Evolutionary conservation across 768 basidiomycete genomes (phyloP).

Genomic region (Nidularia sp.): DNA sequence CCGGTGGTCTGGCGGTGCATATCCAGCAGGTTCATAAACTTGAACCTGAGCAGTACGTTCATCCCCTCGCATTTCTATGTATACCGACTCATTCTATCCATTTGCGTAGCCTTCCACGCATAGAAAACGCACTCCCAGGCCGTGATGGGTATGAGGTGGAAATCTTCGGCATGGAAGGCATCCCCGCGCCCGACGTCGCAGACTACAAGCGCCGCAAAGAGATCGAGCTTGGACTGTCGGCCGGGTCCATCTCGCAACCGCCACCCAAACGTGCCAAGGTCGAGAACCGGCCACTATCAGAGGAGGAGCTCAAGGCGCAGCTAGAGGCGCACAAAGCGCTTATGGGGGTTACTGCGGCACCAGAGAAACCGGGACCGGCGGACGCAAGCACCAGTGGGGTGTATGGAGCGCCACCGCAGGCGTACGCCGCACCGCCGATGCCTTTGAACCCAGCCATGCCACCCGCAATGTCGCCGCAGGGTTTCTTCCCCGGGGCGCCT

Average conservation of each 20-base stretch:
- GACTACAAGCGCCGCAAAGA: slow-evolving; percentile 97
- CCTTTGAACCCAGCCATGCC: slow-evolving; percentile 29
- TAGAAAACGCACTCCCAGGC: slow-evolving; percentile 94
- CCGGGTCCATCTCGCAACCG: slow-evolving; percentile 78
- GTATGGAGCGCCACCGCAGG: slow-evolving; percentile 70
- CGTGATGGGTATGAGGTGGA: slow-evolving; percentile 98
- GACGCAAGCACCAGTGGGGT: slow-evolving; percentile 52
- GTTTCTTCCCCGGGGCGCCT: slow-evolving; percentile 33
- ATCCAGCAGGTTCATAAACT: slow-evolving; percentile 99
- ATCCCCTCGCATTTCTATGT: not conserved
- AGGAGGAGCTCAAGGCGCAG: slow-evolving; percentile 82
- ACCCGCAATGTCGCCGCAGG: slow-evolving; percentile 25
- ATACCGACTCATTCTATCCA: slow-evolving; percentile 1
- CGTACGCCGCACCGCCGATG: slow-evolving; percentile 53
- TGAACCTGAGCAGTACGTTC: slow-evolving; percentile 83
- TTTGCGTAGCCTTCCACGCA: slow-evolving; percentile 64
- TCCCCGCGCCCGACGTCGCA: slow-evolving; percentile 88
- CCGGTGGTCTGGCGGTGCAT: slow-evolving; percentile 96
- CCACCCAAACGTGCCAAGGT: slow-evolving; percentile 78
- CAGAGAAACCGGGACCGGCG: slow-evolving; percentile 30
- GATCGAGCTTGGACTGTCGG: slow-evolving; percentile 83
- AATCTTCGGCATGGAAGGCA: slow-evolving; percentile 99
- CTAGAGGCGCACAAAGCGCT: slow-evolving; percentile 87
- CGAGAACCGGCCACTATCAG: slow-evolving; percentile 72
- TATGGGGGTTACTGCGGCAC: slow-evolving; percentile 62